These are phyloP conservation scores for Podospora tetraspora DNA, from an alignment of 495 filamentous ascomycete species.

Conservation along the genomic window DNA sequence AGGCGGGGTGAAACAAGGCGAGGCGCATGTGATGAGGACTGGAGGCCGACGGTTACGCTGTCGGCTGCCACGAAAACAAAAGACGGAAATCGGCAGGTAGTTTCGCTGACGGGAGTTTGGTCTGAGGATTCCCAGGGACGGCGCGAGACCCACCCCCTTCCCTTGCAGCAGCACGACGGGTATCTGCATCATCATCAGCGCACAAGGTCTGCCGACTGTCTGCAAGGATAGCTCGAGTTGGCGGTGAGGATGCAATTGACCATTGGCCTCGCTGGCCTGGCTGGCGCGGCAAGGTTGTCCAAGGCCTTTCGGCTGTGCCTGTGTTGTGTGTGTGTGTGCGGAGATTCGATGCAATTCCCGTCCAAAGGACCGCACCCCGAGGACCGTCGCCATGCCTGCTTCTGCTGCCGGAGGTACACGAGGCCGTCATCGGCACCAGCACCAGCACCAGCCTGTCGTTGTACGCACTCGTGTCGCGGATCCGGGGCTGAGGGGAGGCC, in stretches of 20 bases:
- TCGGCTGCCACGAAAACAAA: conserved; percentile 1
- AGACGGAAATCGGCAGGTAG: conserved; percentile 1
- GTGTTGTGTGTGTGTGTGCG: background rate
- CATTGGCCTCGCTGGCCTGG: background rate
- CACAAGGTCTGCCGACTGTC: background rate
- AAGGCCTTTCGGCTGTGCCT: background rate
- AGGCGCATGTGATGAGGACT: background rate
- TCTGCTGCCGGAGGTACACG: background rate
- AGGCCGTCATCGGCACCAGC: background rate
- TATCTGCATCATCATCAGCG: background rate
- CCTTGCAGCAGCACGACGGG: background rate
- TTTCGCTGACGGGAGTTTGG: no score
- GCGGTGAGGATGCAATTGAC: background rate
- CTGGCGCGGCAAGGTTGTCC: background rate
- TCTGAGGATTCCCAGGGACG: background rate
- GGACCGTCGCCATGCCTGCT: background rate
- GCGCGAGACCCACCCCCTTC: background rate
- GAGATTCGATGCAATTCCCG: background rate
- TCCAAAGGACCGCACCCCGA: background rate
- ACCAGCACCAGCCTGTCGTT: no score
- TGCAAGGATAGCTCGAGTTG: background rate
- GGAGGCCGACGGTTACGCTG: background rate
- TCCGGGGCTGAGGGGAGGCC: background rate
- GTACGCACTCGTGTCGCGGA: background rate
- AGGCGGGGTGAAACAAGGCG: background rate